phyloP scores from a whole-genome alignment of 495 filamentous ascomycete species.

The Trichoderma reesei region DNA sequence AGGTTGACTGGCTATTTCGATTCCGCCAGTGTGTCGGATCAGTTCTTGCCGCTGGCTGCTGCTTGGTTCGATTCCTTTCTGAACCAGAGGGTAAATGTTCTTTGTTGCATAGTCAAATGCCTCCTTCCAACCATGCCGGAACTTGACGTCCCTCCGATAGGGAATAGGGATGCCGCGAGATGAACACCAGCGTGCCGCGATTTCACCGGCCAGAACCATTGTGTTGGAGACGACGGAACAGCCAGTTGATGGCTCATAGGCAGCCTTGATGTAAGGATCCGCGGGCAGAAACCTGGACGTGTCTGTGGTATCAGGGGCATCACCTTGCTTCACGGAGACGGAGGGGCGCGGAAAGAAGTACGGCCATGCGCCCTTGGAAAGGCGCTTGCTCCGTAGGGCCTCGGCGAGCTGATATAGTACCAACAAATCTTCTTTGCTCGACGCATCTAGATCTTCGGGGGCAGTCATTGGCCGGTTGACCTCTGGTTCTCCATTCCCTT shows the following conservation, averaged over 20 bases:
- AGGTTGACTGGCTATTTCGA: slow-evolving; percentile 39
- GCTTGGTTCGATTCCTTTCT: slow-evolving; percentile 46
- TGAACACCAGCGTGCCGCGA: slow-evolving; percentile 63
- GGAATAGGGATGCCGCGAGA: slow-evolving; percentile 68
- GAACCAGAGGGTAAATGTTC: slow-evolving; percentile 40
- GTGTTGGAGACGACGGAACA: slow-evolving; percentile 34
- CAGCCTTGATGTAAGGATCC: slow-evolving; percentile 33
- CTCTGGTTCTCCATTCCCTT: background rate
- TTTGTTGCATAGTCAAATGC: slow-evolving; percentile 38
- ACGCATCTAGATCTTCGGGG: slow-evolving; percentile 21
- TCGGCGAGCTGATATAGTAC: slow-evolving; percentile 28
- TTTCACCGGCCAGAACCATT: slow-evolving; percentile 72
- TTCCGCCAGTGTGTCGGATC: slow-evolving; percentile 44
- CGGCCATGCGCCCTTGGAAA: slow-evolving; percentile 31
- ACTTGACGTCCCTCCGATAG: slow-evolving; percentile 59
- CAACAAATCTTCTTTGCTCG: slow-evolving; percentile 24
- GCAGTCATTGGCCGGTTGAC: slow-evolving; percentile 25
- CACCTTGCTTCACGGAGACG: slow-evolving; percentile 15
- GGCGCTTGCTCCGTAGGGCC: slow-evolving; percentile 23
- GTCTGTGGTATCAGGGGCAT: background rate
- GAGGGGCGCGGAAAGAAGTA: slow-evolving; percentile 23
- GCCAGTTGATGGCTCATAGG: slow-evolving; percentile 18
- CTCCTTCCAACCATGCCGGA: slow-evolving; percentile 34
- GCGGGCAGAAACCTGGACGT: slow-evolving; percentile 20
- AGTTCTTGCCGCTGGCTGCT: slow-evolving; percentile 52